phyloP scores from a whole-genome alignment of 1,139 yeast species.

The Magnusiomyces fungicola region DNA sequence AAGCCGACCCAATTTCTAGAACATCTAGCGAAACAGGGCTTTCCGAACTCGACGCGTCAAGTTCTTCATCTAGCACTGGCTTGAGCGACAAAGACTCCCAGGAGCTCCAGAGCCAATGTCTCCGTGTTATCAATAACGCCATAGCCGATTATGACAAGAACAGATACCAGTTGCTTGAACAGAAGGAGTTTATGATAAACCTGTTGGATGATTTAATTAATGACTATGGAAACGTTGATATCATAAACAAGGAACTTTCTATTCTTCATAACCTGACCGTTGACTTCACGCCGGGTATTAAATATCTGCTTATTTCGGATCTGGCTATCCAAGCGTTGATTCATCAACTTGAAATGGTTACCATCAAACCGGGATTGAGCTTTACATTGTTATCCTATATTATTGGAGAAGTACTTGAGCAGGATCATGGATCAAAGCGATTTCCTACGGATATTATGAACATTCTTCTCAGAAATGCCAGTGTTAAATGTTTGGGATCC shows the following conservation, averaged over 20 bases:
- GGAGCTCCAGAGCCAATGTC: neutral
- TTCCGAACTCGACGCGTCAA: neutral
- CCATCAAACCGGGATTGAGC: constrained; percentile 4
- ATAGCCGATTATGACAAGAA: constrained; percentile 8
- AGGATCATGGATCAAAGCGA: constrained; percentile 8
- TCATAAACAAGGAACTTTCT: constrained; percentile 11
- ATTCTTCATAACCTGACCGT: constrained; percentile 13
- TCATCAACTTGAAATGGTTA: constrained; percentile 1
- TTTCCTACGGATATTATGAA: constrained; percentile 7
- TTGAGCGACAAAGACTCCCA: neutral
- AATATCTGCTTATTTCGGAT: constrained; percentile 1
- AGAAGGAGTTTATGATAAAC: neutral
- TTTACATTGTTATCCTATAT: constrained; percentile 9
- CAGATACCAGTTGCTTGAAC: constrained; percentile 4
- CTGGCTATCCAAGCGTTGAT: constrained; percentile 3
- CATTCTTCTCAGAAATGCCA: constrained; percentile 9
- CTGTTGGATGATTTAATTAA: neutral
- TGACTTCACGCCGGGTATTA: constrained; percentile 13
- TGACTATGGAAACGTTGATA: neutral
- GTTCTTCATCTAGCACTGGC: neutral
- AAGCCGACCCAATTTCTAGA: neutral
- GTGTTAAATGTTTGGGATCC: constrained; percentile 4
- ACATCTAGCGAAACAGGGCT: neutral
- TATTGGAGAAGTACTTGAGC: constrained; percentile 8
- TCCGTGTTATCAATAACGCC: constrained; percentile 4